phyloP scores from a whole-genome alignment of 139 green algal species.

The Micractinium sp. region DNA sequence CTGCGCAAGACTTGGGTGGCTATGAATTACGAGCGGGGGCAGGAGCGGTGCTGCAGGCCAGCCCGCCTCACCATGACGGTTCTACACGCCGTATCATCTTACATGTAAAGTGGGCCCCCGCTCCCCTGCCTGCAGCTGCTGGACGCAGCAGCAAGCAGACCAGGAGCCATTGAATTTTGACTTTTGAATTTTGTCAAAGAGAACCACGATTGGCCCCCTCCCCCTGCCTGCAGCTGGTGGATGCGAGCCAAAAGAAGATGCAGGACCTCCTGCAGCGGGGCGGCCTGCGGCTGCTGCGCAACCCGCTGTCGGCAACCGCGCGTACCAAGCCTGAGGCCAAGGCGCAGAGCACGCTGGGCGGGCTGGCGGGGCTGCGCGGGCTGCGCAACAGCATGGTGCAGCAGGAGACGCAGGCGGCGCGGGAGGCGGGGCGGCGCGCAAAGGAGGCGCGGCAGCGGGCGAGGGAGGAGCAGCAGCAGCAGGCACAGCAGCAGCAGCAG shows the following conservation, averaged over 20 bases:
- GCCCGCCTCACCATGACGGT: too few species aligned
- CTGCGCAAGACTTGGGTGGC: too few species aligned
- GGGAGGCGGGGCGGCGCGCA: neutral
- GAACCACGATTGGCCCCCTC: neutral
- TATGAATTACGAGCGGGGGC: too few species aligned
- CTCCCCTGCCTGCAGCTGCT: neutral
- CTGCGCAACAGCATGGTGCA: neutral
- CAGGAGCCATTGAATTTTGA: too few species aligned
- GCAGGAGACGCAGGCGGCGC: neutral
- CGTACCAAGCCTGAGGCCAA: neutral
- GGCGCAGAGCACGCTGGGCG: neutral
- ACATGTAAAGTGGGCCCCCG: too few species aligned
- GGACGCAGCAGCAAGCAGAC: too few species aligned
- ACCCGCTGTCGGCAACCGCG: neutral
- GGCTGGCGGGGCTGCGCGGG: neutral
- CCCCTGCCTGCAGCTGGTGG: neutral
- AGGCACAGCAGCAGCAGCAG: neutral
- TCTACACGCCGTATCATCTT: too few species aligned
- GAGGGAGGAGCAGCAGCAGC: neutral
- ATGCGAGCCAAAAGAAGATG: neutral
- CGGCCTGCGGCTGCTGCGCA: neutral
- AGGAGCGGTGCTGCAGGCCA: too few species aligned
- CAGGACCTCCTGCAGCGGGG: neutral
- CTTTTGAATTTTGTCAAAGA: too few species aligned
- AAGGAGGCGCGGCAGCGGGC: neutral